Evolutionary conservation across 2,329 filamentous ascomycete species (phyloP).

Genomic region (Sordariomycetes sp.): DNA sequence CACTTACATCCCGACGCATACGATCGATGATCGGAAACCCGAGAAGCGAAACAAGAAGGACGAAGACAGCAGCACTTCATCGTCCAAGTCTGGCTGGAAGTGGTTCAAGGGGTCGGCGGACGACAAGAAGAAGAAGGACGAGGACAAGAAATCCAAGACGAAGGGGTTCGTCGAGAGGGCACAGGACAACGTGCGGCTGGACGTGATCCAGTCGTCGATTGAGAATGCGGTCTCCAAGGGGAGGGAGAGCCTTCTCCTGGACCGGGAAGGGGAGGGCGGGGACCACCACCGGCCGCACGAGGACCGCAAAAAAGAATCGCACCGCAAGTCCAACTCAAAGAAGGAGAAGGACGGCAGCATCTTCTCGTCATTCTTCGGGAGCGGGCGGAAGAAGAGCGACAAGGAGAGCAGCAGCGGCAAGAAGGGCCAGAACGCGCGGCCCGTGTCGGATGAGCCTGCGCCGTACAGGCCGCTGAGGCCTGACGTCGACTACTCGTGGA

Average conservation of each 20-base stretch:
- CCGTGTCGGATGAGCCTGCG: slow-evolving; percentile 56
- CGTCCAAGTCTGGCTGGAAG: slow-evolving; percentile 65
- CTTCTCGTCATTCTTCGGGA: slow-evolving; percentile 89
- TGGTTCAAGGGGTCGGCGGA: slow-evolving; percentile 71
- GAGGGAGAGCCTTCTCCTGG: slow-evolving; percentile 72
- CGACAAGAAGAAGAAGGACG: slow-evolving; percentile 49
- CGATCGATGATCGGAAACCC: slow-evolving; percentile 54
- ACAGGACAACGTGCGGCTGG: slow-evolving; percentile 71
- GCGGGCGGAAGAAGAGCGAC: slow-evolving; percentile 75
- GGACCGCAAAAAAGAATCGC: slow-evolving; percentile 70
- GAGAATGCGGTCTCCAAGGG: slow-evolving; percentile 52
- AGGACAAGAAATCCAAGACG: slow-evolving; percentile 50
- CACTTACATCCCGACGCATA: slow-evolving; percentile 66
- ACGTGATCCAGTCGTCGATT: slow-evolving; percentile 78
- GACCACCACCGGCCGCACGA: slow-evolving; percentile 54
- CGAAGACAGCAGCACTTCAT: slow-evolving; percentile 41
- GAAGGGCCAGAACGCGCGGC: slow-evolving; percentile 63
- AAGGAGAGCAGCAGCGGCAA: slow-evolving; percentile 47
- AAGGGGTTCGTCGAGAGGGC: slow-evolving; percentile 41
- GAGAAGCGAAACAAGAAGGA: slow-evolving; percentile 66
- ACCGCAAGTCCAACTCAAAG: slow-evolving; percentile 61
- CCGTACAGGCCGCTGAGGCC: slow-evolving; percentile 56
- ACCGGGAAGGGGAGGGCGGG: slow-evolving; percentile 60
- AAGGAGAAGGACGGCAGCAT: slow-evolving; percentile 89
- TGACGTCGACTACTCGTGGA: slow-evolving; percentile 94